Base-by-base conservation (phyloP, 495 filamentous ascomycete species). In the Rostrohypoxylon terebratum region DNA sequence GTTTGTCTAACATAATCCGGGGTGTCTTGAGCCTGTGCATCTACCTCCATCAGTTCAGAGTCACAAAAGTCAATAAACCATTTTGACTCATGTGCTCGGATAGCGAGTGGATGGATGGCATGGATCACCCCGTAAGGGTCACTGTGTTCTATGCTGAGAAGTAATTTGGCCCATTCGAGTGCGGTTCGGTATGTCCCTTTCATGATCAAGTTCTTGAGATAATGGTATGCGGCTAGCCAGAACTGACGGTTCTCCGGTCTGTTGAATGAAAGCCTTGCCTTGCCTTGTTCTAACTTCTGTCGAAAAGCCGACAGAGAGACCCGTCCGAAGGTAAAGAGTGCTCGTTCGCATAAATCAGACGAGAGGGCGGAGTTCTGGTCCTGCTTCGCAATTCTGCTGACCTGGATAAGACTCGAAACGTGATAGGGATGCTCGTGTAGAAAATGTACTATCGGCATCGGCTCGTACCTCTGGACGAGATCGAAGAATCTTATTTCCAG, bases 161-260 rank as follows among this genome's bases (percentile, higher is more conserved):
- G 79, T 8, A 98, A 81, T 79, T 96, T 97, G 5, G 91, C 87
- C 93, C 94, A 99, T 79, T 98, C 96, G 51, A 94, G 90, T 0
- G 93, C 92, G 1, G 96, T 98, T 31, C 94, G 87, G 85, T 92
- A 97, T 13, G 94, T 97, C n/a, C 94, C 94, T 73, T 96, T 94
- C 86, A 92, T 90, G 9, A 91, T 86, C 9, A 98, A 84, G 66
- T 92, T 93, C 60, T 85, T 87, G 74, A 97, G 90, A 71, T 97
- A 97, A 69, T 94, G 89, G 85, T 91, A 96, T n/a, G 88, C 90
- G 21, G 93, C 91, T 48, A 98, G 88, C 89, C 90, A 98, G 55
- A 99, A 88, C 76, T 99, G 95, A 44, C 96, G 87, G 76, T 98
- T 98, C 79, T 96, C 94, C 8, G 88, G 88, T 25, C 92, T 82